Conservation (phyloP, 2,329 filamentous ascomycete species). For the Fusarium chaquense region DNA sequence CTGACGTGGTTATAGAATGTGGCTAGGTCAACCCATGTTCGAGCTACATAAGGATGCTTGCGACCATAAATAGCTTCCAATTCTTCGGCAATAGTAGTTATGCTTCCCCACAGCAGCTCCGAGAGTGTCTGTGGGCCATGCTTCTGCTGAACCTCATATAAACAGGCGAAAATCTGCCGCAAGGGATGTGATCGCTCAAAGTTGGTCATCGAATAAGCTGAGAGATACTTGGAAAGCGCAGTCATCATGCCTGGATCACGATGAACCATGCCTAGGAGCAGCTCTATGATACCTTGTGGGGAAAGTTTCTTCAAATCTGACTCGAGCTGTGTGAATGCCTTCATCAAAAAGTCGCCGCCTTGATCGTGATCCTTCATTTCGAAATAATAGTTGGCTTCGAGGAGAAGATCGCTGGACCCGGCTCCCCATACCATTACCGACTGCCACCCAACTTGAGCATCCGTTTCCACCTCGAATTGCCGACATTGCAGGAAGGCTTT, state of each 20-base stretch:
- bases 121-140: constrained; percentile 58
- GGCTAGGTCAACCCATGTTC: constrained; percentile 58
- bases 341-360: constrained; percentile 56
- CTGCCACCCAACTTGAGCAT: constrained; percentile 56
- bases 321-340: constrained; percentile 59
- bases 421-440: constrained; percentile 59
- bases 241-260: constrained; percentile 60
- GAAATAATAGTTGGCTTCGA: constrained; percentile 59
- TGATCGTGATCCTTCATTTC: constrained; percentile 56
- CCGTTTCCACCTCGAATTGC: constrained; percentile 57
- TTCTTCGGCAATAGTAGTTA: constrained; percentile 58
- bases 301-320: constrained; percentile 58
- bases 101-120: constrained; percentile 57
- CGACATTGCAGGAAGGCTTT: constrained; percentile 60
- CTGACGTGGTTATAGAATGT: constrained; percentile 56
- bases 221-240: constrained; percentile 60
- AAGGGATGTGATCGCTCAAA: constrained; percentile 58
- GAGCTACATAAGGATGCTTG: constrained; percentile 58
- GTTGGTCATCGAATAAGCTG: constrained; percentile 59
- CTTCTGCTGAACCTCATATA: constrained; percentile 61
- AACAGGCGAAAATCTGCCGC: constrained; percentile 57
- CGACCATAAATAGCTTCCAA: constrained; percentile 59
- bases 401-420: constrained; percentile 58
- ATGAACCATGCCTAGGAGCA: constrained; percentile 59
- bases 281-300: constrained; percentile 58